Base-by-base conservation (phyloP, 1,139 yeast species). In the Sugiyamaella neomexicana region DNA sequence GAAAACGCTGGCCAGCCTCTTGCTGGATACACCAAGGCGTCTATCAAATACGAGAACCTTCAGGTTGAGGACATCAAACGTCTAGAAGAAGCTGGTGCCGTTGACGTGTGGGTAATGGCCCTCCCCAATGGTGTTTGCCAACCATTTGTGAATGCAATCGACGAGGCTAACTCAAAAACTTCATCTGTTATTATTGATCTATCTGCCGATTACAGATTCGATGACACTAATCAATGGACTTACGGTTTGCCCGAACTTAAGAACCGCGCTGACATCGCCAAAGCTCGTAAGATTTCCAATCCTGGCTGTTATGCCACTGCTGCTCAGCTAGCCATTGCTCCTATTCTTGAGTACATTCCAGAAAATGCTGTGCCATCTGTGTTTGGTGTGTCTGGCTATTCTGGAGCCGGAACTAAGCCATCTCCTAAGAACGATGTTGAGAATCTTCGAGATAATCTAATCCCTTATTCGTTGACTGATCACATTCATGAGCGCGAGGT, bases 241-340 rank as follows among this genome's bases (percentile, higher is more conserved):
- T 95, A 93, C 69, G 99, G 99, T 47, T 80, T 93, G 63, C 99
- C 99, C 9, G 85, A 80, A 65, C 65, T 71, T 15, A 83, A 81
- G 61, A 79, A 82, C 63, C 83, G 99, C 68, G 67, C 75, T 12
- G 68, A 68, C 8, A 86, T 93, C 65, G 81, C 87, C 39, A 68
- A 75, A n/a, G 93, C 98, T 16, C 82, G 80, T 66, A 87, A 86
- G 70, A 89, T 93, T 60, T 85, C 97, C 5, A 93, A 95, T 75
- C 99, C 99, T 2, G 99, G 99, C 52, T 93, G 99, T 76, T 93
- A 91, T 69, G 98, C 99, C 15, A 93, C 99, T 50, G 98, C 95
- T 53, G 95, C 98, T 5, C 98, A 95, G 76, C 75, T 89, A 49
- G 95, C 97, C 8, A 85, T 95, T 68, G 85, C 95, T 42, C 99